Base-by-base conservation (phyloP, 352 stramenopile species). In the Pythium brachiatum region DNA sequence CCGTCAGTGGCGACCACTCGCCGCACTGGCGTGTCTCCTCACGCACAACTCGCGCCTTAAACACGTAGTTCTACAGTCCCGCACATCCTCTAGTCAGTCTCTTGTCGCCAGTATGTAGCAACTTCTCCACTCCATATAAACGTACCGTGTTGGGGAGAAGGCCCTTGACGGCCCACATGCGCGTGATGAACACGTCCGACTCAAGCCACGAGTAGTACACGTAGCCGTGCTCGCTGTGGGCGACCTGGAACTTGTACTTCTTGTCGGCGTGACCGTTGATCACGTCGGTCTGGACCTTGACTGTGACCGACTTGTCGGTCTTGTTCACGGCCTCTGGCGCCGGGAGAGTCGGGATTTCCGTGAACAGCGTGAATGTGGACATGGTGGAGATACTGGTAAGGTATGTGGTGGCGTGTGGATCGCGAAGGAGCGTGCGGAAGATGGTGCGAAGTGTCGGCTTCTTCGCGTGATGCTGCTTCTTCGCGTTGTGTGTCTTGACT, bases 131-230 rank as follows among this genome's bases (percentile, higher is more conserved):
- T n/a, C n/a, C n/a, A n/a, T n/a, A n/a, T n/a, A n/a, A 9, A 43
- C 73, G 60, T 51, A 91, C 83, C 59, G 78, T 91, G 62, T 92
- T 93, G 52, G 84, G 74, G 38, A 39, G 58, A 8, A 95, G 71
- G 0, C 83, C 81, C 62, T 92, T 92, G 27, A 95, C 75, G 11
- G 84, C 79, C 50, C 75, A 84, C 68, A 88, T 86, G 25, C 70
- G 70, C 34, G 64, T 69, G 15, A 68, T 32, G 54, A 90, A 88
- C 8, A 82, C 39, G 53, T 83, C 81, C 50, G 85, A 92, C 43
- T 95, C 81, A 55, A 61, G 73, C 86, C 86, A 95, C 57, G 82
- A 93, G 76, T 95, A 95, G 63, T 93, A 95, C 25, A 95, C 83
- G 60, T 93, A 95, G 32, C 86, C 83, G 54, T 93, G 81, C 62